Conservation (phyloP, 495 filamentous ascomycete genomes). For the Pseudotulostoma volvatum region DNA sequence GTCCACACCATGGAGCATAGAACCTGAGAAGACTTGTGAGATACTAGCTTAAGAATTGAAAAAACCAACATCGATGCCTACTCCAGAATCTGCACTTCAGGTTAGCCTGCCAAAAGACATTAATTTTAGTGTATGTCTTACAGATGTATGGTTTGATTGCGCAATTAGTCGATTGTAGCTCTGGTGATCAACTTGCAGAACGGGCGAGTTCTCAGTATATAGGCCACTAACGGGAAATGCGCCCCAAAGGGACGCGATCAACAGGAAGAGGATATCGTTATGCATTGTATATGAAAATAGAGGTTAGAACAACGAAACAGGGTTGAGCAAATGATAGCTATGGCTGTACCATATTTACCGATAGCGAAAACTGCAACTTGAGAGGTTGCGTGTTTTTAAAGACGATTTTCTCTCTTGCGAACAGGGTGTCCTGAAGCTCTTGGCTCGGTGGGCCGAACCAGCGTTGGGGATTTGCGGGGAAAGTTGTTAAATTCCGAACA, state of each 20-base stretch:
- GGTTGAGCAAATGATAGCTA: conserved; percentile 4
- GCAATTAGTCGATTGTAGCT: conserved; percentile 73
- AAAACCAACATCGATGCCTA: conserved; percentile 28
- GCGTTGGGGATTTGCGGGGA: too few species aligned
- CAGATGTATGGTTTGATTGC: conserved; percentile 79
- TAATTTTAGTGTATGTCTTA: conserved; percentile 27
- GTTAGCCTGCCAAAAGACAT: conserved; percentile 7
- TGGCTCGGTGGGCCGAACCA: conserved; percentile 19
- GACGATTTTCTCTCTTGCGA: not conserved
- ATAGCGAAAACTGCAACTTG: not conserved
- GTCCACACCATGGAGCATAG: conserved; percentile 92
- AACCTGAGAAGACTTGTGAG: conserved; percentile 41
- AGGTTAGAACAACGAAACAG: conserved; percentile 3
- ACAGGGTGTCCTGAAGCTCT: conserved; percentile 35
- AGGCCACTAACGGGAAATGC: conserved; percentile 47
- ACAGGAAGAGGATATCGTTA: conserved; percentile 16
- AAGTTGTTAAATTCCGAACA: not conserved
- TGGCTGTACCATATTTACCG: not conserved
- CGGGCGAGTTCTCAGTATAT: conserved; percentile 76
- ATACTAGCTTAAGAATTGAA: conserved; percentile 6
- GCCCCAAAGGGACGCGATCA: conserved; percentile 36
- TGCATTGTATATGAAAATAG: conserved; percentile 5
- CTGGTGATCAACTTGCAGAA: conserved; percentile 71
- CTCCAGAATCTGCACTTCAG: conserved; percentile 44
- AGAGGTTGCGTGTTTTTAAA: conserved; percentile 1